Percentiles rank a stretch among this genome's conserved stretches.
Conservation (phyloP, 2,329 filamentous ascomycete genomes). For the Colletotrichum caudatum region DNA sequence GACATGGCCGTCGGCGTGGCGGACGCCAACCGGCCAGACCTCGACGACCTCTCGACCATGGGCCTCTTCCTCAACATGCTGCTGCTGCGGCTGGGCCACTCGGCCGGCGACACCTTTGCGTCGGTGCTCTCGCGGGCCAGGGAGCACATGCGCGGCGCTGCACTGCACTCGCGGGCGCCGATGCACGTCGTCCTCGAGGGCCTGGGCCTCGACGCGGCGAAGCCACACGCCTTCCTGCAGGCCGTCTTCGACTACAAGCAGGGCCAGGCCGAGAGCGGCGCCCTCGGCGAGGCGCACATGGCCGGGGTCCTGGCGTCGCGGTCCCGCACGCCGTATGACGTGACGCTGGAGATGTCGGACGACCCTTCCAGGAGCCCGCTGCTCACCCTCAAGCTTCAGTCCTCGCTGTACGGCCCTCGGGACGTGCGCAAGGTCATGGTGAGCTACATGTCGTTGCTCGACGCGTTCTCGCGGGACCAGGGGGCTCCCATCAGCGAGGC, state of each 20-base stretch:
- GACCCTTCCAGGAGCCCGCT: slow-evolving; percentile 9
- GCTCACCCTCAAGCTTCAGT: slow-evolving; percentile 14
- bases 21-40: slow-evolving; percentile 58
- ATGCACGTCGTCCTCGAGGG: neutral
- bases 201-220: neutral
- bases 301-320: slow-evolving; percentile 1
- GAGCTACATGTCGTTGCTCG: neutral
- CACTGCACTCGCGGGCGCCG: neutral
- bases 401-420: neutral
- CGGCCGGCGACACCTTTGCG: slow-evolving; percentile 1
- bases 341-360: slow-evolving; percentile 13
- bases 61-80: slow-evolving; percentile 64
- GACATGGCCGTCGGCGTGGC: slow-evolving; percentile 63
- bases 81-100: slow-evolving; percentile 53
- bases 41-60: slow-evolving; percentile 50
- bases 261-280: slow-evolving; percentile 5
- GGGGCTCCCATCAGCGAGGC: neutral
- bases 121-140: neutral
- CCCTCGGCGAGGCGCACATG: slow-evolving; percentile 3
- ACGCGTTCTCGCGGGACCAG: neutral
- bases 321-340: slow-evolving; percentile 8
- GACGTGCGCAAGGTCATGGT: neutral
- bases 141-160: neutral
- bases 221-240: neutral
- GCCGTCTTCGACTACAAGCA: slow-evolving; percentile 23